Evolutionary conservation across 768 basidiomycete species (phyloP).

Genomic region (Boletus patriciae): DNA sequence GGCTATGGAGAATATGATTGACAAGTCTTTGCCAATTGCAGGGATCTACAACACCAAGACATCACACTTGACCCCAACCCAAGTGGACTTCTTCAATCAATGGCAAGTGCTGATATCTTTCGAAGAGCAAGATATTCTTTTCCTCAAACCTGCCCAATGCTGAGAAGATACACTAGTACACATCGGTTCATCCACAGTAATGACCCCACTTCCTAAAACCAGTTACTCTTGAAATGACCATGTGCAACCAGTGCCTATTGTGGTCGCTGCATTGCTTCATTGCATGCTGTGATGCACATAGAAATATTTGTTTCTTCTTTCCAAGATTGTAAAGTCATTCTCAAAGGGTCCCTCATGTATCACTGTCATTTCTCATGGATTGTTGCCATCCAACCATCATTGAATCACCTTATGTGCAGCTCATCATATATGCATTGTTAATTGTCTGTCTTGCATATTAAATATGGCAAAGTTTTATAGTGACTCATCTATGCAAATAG

Average conservation of each 20-base stretch:
- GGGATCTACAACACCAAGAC: conserved; percentile 79
- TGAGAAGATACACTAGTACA: conserved; percentile 72
- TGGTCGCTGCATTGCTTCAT: conserved; percentile 15
- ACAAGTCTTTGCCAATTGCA: conserved; percentile 52
- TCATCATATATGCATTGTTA: too few species aligned
- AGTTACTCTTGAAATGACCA: conserved; percentile 67
- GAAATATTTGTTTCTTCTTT: conserved; percentile 7
- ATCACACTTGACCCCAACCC: conserved; percentile 66
- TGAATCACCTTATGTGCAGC: too few species aligned
- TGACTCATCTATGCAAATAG: too few species aligned
- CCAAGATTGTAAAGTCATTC: conserved; percentile 10
- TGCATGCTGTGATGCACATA: conserved; percentile 32
- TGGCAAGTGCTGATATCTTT: conserved; percentile 86
- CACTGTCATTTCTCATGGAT: conserved; percentile 19
- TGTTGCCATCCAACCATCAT: conserved; percentile 7
- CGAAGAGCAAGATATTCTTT: conserved; percentile 73
- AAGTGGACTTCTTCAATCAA: conserved; percentile 77
- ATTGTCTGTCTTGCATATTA: too few species aligned
- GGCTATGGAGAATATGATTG: conserved; percentile 68
- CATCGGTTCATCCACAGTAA: conserved; percentile 54
- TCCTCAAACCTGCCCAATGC: conserved; percentile 25
- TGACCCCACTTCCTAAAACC: conserved; percentile 4
- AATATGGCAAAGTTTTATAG: too few species aligned
- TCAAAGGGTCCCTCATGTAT: conserved; percentile 8
- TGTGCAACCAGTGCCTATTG: too few species aligned